Percentiles rank a stretch among this genome's conserved stretches.
phyloP scores from a whole-genome alignment of 306 rosid genomes.

The Neltuma alba region DNA sequence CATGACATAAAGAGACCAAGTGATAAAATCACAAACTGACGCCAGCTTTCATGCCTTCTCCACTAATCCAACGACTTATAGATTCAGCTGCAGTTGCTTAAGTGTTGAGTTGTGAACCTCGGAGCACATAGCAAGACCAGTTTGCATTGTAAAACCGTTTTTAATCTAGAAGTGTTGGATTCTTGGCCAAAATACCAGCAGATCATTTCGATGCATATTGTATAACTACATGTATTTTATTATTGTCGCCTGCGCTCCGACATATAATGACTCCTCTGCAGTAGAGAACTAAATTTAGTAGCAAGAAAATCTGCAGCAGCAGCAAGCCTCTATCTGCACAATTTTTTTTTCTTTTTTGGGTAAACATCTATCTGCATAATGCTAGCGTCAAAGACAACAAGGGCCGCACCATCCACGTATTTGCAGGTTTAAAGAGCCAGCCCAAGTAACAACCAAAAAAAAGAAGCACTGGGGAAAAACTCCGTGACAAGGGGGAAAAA shows the following conservation, averaged over 20 bases:
- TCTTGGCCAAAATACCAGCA: not conserved
- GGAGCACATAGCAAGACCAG: conserved; percentile 1
- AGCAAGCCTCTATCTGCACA: not conserved
- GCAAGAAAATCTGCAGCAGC: not conserved
- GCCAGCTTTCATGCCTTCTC: not conserved
- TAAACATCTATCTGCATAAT: no score
- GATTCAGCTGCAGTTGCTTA: not conserved
- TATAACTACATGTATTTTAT: no score
- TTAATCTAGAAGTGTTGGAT: not conserved
- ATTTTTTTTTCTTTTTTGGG: not conserved
- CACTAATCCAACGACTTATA: not conserved
- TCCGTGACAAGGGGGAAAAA: no score
- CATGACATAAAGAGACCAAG: no score
- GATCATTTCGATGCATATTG: not conserved
- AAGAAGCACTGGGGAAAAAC: no score
- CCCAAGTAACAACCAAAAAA: no score
- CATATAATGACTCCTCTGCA: not conserved
- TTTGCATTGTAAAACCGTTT: not conserved
- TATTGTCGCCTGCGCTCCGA: no score
- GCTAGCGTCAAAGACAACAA: no score
- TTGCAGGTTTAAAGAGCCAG: no score
- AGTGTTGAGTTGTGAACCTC: not conserved
- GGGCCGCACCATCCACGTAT: no score
- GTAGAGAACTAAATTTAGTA: not conserved
- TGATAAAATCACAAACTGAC: not conserved